Base-by-base conservation (phyloP, 345 rosid species). In the Citrus trifoliata region DNA sequence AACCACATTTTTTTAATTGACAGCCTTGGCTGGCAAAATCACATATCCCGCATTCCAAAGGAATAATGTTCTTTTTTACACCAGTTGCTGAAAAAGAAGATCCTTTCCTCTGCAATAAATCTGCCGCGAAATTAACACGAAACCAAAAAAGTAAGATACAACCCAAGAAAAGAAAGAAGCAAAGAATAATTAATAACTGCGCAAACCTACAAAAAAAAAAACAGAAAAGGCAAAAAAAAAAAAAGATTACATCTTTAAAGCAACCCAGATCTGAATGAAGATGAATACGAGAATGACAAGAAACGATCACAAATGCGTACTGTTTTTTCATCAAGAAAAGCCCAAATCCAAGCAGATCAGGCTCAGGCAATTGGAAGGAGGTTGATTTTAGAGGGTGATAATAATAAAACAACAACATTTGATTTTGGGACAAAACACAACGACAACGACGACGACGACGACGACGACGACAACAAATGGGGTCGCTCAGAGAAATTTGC, bases 81-180 rank as follows among this genome's bases (percentile, higher is more conserved):
- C 81, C 82, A 78, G 78, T 80, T 51, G 79, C 79, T 81, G 78
- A 80, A 81, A 81, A 86, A 79, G 84, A 86, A 83, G 86, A 81
- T 85, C 76, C 82, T 80, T 85, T 88, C 82, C 88, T 83, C 87
- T 64, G 85, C 87, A 85, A 86, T 75, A 83, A 84, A 76, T 90
- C 94, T 90, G 92, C 85, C 88, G 85, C 89, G 82, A 81, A 85
- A 53, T 80, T 18, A 61, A 16, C 28, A 66, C 84, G 80, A 71
- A 82, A 78, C 58, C 78, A 82, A 87, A 46, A 83, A 83, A 78
- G 85, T 87, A 81, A 88, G 92, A 86, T 80, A 73, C 82, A 85
- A 42, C 5, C 71, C 33, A 32, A 3, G 2, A 38, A 8, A 8
- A 38, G 8, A 38, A 40, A 84, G 79, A 75, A 79, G 82, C 66